Conservation (phyloP, 2,329 filamentous ascomycete genomes). For the Trichoderma polysporum region DNA sequence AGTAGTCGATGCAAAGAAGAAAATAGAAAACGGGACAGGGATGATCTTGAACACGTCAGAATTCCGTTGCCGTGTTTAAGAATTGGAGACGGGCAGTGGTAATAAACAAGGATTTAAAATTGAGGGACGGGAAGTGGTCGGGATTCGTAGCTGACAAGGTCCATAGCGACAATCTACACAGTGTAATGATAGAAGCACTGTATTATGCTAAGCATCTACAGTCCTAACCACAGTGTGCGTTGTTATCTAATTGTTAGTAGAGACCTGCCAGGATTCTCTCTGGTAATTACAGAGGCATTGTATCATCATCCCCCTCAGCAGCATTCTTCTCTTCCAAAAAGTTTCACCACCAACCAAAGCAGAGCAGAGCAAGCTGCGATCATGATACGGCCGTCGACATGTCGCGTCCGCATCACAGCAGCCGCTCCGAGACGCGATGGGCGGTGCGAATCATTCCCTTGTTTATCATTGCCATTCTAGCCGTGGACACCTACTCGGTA, state of each 20-base stretch:
- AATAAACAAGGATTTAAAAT: background rate
- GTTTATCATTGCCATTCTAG: constrained; percentile 64
- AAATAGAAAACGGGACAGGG: background rate
- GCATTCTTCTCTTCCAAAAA: background rate
- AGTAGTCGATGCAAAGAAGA: background rate
- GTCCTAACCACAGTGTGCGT: too few relatives aligned
- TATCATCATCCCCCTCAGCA: background rate
- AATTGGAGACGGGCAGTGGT: background rate
- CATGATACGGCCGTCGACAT: constrained; percentile 37
- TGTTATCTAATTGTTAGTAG: background rate
- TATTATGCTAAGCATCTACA: background rate
- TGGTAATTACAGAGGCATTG: background rate
- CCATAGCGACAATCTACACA: background rate
- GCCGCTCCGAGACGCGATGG: constrained; percentile 35
- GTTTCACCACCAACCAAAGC: background rate
- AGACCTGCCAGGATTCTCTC: background rate
- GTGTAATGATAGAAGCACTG: background rate
- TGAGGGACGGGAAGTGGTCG: background rate
- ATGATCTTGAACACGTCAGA: background rate
- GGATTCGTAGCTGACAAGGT: background rate
- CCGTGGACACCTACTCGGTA: constrained; percentile 70
- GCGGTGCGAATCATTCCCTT: constrained; percentile 63
- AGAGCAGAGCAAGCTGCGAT: constrained; percentile 18
- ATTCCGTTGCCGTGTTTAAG: background rate
- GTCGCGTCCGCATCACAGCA: constrained; percentile 31